Evolutionary conservation across 1,284 basidiomycete species (phyloP), one percentile per base, ranked within the genome.

Genomic region (Cerrena zonata): DNA sequence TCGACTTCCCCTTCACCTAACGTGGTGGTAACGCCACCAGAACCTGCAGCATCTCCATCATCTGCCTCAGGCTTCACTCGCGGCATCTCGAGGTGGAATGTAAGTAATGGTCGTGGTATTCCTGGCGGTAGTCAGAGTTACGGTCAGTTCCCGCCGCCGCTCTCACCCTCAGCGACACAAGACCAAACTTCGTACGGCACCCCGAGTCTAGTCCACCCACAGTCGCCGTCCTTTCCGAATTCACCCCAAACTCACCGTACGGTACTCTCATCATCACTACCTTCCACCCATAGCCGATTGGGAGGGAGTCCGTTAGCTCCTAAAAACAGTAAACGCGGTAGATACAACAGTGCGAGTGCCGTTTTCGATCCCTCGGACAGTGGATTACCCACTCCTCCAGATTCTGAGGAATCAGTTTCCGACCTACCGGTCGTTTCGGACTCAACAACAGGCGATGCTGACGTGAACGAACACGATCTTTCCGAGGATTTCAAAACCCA

Each of bases 381-480:
- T 19, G 48, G 48, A 34, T 51, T 60, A 7, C 64, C 59, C n/a
- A 65, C 63, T 5, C 62, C 62, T 18, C 61, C 63, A 11, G 59
- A 58, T 30, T 62, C 61, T 40, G 62, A 62, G 38, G 60, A 60
- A 48, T 53, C 51, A 18, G 55, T 51, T 12, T 48, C 47, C 5
- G 57, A 53, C 46, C 5, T 37, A 13, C 38, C 10, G 11, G 19
- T 7, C 10, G 5, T n/a, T 18, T 11, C 40, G 5, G n/a, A 24
- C 18, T 2, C 21, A 22, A 13, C 21, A 5, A 30, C 24, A 21
- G 45, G 25, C 27, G 46, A 47, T 44, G 40, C 19, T 39, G 34
- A 52, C 41, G 44, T 48, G 22, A 22, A 23, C 34, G 19, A 50
- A 44, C 30, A 36, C 10, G 39, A 19, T 15, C n/a, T n/a, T n/a